phyloP scores from a whole-genome alignment of 306 rosid genomes.

The Sesbania bispinosa region DNA sequence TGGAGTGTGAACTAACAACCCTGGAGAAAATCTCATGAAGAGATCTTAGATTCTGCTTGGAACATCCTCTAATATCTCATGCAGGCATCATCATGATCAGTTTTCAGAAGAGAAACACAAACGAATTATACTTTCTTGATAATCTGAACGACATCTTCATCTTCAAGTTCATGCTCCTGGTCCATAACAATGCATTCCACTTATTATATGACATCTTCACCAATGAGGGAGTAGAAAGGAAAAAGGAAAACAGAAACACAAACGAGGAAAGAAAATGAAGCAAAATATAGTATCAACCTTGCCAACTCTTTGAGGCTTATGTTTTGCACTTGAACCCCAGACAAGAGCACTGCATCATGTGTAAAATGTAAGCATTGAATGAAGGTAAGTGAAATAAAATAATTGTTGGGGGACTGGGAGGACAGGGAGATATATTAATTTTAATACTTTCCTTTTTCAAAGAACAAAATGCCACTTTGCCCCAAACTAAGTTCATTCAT shows the following conservation, averaged over 20 bases:
- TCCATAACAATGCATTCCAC: conserved; percentile 4
- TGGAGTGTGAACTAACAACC: conserved; percentile 11
- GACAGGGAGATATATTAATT: neutral
- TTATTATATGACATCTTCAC: conserved; percentile 10
- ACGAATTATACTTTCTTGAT: conserved; percentile 75
- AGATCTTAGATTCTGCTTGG: conserved; percentile 5
- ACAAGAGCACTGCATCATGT: conserved; percentile 77
- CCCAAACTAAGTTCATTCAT: neutral
- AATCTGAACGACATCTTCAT: conserved; percentile 97
- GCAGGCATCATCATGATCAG: conserved; percentile 13
- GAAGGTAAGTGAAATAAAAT: neutral
- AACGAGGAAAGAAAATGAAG: neutral
- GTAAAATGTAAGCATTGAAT: conserved; percentile 16
- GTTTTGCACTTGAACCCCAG: conserved; percentile 95
- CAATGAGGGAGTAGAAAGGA: neutral
- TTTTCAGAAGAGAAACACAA: neutral
- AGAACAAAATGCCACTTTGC: neutral
- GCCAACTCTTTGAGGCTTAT: conserved; percentile 99
- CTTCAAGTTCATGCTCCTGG: conserved; percentile 94
- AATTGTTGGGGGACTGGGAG: neutral
- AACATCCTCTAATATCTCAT: neutral
- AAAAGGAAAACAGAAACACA: neutral
- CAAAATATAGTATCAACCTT: conserved; percentile 49
- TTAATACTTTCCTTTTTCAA: neutral
- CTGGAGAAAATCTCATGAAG: neutral